These are phyloP conservation scores for Tolypocladium amazonense DNA, from an alignment of 2,329 filamentous ascomycete genomes.

Conservation along the genomic window DNA sequence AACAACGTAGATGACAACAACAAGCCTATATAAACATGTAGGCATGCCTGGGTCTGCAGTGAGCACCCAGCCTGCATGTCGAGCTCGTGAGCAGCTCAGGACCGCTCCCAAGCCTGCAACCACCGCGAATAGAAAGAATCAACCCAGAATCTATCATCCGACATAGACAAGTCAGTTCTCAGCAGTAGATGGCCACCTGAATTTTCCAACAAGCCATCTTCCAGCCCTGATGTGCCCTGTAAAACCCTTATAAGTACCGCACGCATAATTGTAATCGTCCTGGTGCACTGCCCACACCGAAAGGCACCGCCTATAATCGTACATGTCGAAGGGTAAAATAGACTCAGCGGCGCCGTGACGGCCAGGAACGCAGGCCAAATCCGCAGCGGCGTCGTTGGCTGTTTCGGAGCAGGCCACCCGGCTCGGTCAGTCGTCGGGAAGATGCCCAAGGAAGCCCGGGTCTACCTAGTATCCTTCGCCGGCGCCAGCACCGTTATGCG, in stretches of 20 bases:
- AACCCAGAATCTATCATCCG: not conserved
- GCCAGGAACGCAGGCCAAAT: not conserved
- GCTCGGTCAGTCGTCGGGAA: not conserved
- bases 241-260: not conserved
- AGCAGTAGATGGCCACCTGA: not conserved
- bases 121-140: not conserved
- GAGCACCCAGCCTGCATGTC: not conserved
- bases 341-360: not conserved
- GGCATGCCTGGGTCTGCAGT: not conserved
- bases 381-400: not conserved
- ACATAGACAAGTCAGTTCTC: not conserved
- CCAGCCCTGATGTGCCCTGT: not conserved
- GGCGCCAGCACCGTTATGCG: conserved; percentile 47
- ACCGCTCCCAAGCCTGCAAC: not conserved
- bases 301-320: conserved; percentile 3
- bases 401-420: not conserved
- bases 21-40: not conserved
- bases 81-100: not conserved
- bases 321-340: not conserved
- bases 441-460: not conserved
- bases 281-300: conserved; percentile 1
- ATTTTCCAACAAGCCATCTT: not conserved
- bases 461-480: conserved; percentile 37
- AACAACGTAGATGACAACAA: not conserved
- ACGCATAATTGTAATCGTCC: not conserved